phyloP scores from a whole-genome alignment of 352 stramenopile genomes.

The Nothophytophthora sp. region DNA sequence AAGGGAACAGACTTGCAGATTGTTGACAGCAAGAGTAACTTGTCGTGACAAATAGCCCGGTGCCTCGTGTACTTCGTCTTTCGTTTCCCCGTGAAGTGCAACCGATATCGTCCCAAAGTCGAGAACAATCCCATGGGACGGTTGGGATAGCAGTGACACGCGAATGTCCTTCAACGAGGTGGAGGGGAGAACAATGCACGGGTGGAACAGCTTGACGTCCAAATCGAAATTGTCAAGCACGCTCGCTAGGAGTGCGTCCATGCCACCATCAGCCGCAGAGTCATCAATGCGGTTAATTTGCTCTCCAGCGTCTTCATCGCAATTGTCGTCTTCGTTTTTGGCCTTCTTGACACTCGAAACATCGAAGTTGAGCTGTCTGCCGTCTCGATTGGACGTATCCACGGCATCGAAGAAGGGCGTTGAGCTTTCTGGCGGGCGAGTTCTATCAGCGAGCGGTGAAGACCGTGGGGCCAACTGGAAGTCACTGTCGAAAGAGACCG shows the following conservation, averaged over 20 bases:
- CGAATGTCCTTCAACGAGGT: constrained; percentile 34
- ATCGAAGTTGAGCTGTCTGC: constrained; percentile 21
- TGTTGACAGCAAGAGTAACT: constrained; percentile 20
- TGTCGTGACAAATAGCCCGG: constrained; percentile 7
- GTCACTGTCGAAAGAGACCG: constrained; percentile 17
- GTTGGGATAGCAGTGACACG: constrained; percentile 25
- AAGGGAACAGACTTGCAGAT: constrained; percentile 33
- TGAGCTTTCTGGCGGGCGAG: constrained; percentile 15
- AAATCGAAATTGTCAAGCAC: constrained; percentile 35
- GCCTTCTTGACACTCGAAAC: neutral
- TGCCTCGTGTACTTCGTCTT: constrained; percentile 2
- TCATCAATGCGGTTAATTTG: neutral
- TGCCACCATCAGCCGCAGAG: constrained; percentile 8
- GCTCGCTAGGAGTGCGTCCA: constrained; percentile 8
- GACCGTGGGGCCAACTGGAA: constrained; percentile 19
- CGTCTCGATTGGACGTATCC: constrained; percentile 31
- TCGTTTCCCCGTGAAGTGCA: constrained; percentile 16
- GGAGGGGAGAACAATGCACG: constrained; percentile 45
- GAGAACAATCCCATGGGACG: constrained; percentile 40
- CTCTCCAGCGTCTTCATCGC: neutral
- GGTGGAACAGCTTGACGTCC: constrained; percentile 45
- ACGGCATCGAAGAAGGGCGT: constrained; percentile 77
- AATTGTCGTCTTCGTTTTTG: neutral
- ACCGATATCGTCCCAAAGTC: constrained; percentile 54
- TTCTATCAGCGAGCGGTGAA: constrained; percentile 16